Evolutionary conservation across 2,329 filamentous ascomycete genomes (phyloP).

Genomic region (Colletotrichum karsti): DNA sequence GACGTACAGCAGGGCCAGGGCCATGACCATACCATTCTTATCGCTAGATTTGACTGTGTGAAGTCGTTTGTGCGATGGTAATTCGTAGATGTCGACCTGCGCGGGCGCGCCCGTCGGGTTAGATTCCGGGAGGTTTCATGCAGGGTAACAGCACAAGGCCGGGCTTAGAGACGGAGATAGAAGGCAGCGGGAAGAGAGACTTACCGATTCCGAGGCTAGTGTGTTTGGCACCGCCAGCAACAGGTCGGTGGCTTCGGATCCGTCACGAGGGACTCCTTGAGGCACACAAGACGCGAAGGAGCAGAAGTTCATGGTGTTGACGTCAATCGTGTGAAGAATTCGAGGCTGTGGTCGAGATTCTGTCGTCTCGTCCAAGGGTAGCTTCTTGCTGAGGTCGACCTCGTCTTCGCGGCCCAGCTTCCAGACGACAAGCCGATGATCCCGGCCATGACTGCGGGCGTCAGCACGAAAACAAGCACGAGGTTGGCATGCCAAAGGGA

Average conservation of each 20-base stretch:
- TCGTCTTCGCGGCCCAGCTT: slow-evolving; percentile 71
- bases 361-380: slow-evolving; percentile 73
- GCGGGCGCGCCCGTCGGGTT: slow-evolving; percentile 5
- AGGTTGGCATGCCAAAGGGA: not conserved
- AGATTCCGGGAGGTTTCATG: slow-evolving; percentile 1
- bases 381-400: slow-evolving; percentile 66
- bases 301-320: slow-evolving; percentile 97
- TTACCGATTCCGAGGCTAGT: slow-evolving; percentile 73
- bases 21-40: slow-evolving; percentile 88
- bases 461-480: not conserved
- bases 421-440: slow-evolving; percentile 89
- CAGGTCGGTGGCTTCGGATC: slow-evolving; percentile 38
- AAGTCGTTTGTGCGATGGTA: slow-evolving; percentile 78
- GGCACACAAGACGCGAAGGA: slow-evolving; percentile 73
- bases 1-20: slow-evolving; percentile 69
- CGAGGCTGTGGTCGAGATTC: slow-evolving; percentile 72
- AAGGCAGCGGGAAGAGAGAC: slow-evolving; percentile 32
- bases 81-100: slow-evolving; percentile 81
- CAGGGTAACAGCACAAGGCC: not conserved
- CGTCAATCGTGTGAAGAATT: slow-evolving; percentile 83
- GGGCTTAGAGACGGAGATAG: slow-evolving; percentile 17
- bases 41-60: slow-evolving; percentile 61
- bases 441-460: slow-evolving; percentile 79
- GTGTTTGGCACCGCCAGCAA: slow-evolving; percentile 85
- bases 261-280: not conserved